These are phyloP conservation scores for Musa troglodytarum DNA, from an alignment of 176 grass and related monocot genomes.

Conservation along the genomic window DNA sequence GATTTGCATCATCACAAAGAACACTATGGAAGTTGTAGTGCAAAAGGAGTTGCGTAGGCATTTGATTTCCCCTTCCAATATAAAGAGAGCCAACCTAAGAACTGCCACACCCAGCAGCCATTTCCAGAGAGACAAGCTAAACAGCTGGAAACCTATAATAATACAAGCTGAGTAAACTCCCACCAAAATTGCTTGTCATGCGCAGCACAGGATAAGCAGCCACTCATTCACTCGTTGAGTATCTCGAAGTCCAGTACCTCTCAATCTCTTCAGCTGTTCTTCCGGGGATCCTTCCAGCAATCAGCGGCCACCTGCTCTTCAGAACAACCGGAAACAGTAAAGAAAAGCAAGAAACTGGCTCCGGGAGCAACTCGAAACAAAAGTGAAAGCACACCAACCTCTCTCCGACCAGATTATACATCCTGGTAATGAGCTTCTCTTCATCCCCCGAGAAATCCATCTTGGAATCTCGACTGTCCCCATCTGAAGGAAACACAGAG, in stretches of 20 bases:
- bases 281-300: constrained; percentile 37
- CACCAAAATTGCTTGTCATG: background rate
- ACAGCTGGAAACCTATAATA: too few relatives aligned
- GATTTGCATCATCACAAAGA: too few relatives aligned
- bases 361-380: background rate
- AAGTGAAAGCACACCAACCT: constrained; percentile 6
- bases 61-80: too few relatives aligned
- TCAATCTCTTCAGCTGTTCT: constrained; percentile 46
- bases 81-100: too few relatives aligned
- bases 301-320: constrained; percentile 27
- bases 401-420: constrained; percentile 43
- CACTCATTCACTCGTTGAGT: constrained; percentile 27
- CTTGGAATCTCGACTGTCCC: constrained; percentile 27
- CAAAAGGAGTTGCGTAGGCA: too few relatives aligned
- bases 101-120: too few relatives aligned
- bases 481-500: background rate
- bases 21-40: too few relatives aligned
- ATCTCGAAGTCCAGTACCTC: constrained; percentile 34
- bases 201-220: background rate
- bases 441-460: constrained; percentile 33
- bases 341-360: background rate
- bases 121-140: too few relatives aligned
- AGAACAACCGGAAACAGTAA: background rate
- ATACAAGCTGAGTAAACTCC: too few relatives aligned
- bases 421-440: constrained; percentile 32